These are phyloP conservation scores for Xerocomus cyaneibrunnescens DNA, from an alignment of 1,284 basidiomycete genomes.

Conservation along the genomic window DNA sequence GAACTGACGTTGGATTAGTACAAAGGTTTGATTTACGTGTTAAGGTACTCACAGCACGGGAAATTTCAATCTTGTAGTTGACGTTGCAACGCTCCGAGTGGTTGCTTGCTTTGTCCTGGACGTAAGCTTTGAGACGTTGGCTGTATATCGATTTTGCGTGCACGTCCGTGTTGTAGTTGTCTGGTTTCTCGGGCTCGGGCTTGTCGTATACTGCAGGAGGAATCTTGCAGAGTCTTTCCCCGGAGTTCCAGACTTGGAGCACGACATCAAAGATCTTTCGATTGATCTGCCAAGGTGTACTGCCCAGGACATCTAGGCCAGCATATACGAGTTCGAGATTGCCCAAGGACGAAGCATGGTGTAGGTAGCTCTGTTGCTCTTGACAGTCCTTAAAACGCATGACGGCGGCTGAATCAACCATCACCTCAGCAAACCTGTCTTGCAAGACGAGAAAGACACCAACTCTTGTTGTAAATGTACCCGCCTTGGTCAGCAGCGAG, in stretches of 20 bases:
- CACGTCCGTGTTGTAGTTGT: slow-evolving; percentile 65
- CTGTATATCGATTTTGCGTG: slow-evolving; percentile 63
- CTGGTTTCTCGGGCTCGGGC: slow-evolving; percentile 66
- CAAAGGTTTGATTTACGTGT: neutral
- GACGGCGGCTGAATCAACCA: slow-evolving; percentile 49
- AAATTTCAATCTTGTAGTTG: slow-evolving; percentile 98
- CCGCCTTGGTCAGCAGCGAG: slow-evolving; percentile 77
- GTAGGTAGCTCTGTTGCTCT: slow-evolving; percentile 85
- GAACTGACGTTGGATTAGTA: slow-evolving; percentile 50
- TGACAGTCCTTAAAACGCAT: slow-evolving; percentile 94
- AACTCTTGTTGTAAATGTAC: slow-evolving; percentile 79
- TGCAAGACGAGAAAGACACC: slow-evolving; percentile 24
- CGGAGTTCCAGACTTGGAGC: slow-evolving; percentile 81
- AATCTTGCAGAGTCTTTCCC: slow-evolving; percentile 73
- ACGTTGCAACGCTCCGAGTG: slow-evolving; percentile 92
- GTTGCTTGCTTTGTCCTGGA: slow-evolving; percentile 70
- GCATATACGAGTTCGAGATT: slow-evolving; percentile 86
- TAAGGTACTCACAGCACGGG: slow-evolving; percentile 68
- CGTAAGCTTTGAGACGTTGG: slow-evolving; percentile 57
- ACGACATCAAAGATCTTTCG: slow-evolving; percentile 72
- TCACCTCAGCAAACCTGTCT: slow-evolving; percentile 1
- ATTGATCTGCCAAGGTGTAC: slow-evolving; percentile 93
- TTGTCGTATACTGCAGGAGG: slow-evolving; percentile 65
- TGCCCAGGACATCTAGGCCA: slow-evolving; percentile 88
- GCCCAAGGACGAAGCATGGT: slow-evolving; percentile 71